phyloP scores from a whole-genome alignment of 768 basidiomycete genomes.

The Amanita exitialis region DNA sequence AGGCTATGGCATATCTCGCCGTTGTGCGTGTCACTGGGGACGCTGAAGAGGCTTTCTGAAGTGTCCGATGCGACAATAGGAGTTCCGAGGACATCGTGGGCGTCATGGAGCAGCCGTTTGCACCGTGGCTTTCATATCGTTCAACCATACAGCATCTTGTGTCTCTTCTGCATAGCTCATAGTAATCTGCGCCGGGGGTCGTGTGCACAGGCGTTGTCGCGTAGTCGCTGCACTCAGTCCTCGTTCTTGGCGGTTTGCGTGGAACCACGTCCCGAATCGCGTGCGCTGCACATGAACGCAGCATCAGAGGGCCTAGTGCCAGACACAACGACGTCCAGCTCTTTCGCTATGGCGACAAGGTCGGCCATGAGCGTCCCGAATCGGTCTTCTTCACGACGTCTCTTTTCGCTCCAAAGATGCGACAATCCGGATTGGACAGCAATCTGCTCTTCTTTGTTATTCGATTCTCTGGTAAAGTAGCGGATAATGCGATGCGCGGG shows the following conservation, averaged over 20 bases:
- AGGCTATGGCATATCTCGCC: neutral
- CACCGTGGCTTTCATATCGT: conserved; percentile 4
- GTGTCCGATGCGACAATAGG: neutral
- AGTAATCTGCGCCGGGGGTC: no score
- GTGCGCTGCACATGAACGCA: neutral
- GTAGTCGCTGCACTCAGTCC: neutral
- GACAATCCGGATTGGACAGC: neutral
- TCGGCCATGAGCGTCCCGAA: conserved; percentile 1
- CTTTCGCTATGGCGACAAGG: conserved; percentile 2
- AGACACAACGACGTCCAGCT: neutral
- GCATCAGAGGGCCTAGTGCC: neutral
- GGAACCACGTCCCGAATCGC: neutral
- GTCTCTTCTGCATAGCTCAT: neutral
- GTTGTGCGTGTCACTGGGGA: neutral
- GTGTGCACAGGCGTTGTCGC: neutral
- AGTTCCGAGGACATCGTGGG: neutral
- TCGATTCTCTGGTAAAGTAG: neutral
- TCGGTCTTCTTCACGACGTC: neutral
- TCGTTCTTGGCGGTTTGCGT: neutral
- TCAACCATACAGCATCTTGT: neutral
- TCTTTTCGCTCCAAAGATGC: conserved; percentile 4
- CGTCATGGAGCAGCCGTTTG: conserved; percentile 3
- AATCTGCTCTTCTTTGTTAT: neutral
- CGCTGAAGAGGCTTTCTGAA: neutral
- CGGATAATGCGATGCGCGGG: conserved; percentile 3